These are phyloP conservation scores for Carnegiea gigantea DNA, from an alignment of 179 eudicot genomes.

Conservation along the genomic window DNA sequence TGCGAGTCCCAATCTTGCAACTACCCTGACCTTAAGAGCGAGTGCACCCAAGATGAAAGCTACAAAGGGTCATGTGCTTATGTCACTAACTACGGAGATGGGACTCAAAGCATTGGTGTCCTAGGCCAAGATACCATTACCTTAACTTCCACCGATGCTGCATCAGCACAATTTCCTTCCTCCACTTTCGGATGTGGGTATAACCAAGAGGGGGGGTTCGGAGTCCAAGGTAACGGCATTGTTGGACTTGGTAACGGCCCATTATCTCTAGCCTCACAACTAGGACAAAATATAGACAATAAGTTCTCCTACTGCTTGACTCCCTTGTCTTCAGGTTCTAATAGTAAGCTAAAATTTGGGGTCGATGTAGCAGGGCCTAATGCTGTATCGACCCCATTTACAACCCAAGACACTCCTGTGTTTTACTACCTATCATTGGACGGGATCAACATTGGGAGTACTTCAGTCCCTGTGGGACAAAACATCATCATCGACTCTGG, in stretches of 20 bases:
- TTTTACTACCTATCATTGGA: constrained; percentile 45
- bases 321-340: constrained; percentile 22
- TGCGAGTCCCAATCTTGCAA: constrained; percentile 37
- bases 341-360: constrained; percentile 53
- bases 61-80: constrained; percentile 21
- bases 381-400: constrained; percentile 44
- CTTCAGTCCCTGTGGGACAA: background rate
- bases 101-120: constrained; percentile 35
- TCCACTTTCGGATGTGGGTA: constrained; percentile 53
- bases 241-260: constrained; percentile 56
- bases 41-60: constrained; percentile 8
- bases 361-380: constrained; percentile 31
- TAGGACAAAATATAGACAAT: constrained; percentile 31
- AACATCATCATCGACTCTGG: constrained; percentile 54
- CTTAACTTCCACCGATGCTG: constrained; percentile 22
- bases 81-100: constrained; percentile 39
- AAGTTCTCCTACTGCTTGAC: constrained; percentile 54
- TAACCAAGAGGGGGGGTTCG: constrained; percentile 36
- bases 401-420: constrained; percentile 11
- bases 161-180: background rate
- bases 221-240: constrained; percentile 37
- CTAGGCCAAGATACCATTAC: constrained; percentile 52
- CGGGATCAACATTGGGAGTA: constrained; percentile 35
- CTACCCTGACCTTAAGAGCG: background rate
- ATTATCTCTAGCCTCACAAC: constrained; percentile 46